phyloP scores from a whole-genome alignment of 2,329 filamentous ascomycete genomes.

The Emergomyces orientalis region DNA sequence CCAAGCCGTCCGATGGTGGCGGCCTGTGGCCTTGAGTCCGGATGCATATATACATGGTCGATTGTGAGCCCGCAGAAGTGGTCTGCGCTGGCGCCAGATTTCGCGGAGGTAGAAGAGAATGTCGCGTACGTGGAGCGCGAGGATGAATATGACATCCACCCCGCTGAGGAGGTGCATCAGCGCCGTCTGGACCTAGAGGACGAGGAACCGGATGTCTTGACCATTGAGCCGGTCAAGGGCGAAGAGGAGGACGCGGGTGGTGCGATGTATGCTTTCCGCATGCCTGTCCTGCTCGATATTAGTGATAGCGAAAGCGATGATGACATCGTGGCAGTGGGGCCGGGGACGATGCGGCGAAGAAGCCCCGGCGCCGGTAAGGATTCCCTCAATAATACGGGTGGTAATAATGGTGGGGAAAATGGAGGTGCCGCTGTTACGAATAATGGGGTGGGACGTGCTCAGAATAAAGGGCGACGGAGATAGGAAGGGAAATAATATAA shows the following conservation, averaged over 20 bases:
- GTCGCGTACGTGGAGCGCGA: conserved; percentile 92
- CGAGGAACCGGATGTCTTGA: conserved; percentile 84
- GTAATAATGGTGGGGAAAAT: conserved; percentile 21
- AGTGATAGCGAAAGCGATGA: conserved; percentile 94
- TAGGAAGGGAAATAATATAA: conserved; percentile 15
- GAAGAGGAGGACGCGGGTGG: conserved; percentile 43
- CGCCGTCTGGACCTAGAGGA: conserved; percentile 84
- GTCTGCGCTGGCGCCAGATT: conserved; percentile 94
- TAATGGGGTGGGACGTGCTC: conserved; percentile 14
- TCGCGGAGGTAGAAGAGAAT: conserved; percentile 95
- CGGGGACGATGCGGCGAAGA: conserved; percentile 77
- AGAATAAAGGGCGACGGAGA: conserved; percentile 26
- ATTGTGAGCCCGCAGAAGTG: conserved; percentile 92
- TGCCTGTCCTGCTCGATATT: conserved; percentile 89
- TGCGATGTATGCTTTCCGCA: conserved; percentile 59
- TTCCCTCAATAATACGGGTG: conserved; percentile 45
- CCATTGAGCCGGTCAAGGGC: conserved; percentile 57
- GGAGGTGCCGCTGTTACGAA: conserved; percentile 8
- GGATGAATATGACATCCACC: conserved; percentile 97
- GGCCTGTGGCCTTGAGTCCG: conserved; percentile 85
- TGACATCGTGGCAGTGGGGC: conserved; percentile 59
- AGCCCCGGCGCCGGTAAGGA: conserved; percentile 64
- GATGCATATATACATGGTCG: conserved; percentile 91
- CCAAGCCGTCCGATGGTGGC: conserved; percentile 77
- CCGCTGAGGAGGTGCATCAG: conserved; percentile 87